Conservation (phyloP, 148 eudicot species). For the Chenopodium suecicum region DNA sequence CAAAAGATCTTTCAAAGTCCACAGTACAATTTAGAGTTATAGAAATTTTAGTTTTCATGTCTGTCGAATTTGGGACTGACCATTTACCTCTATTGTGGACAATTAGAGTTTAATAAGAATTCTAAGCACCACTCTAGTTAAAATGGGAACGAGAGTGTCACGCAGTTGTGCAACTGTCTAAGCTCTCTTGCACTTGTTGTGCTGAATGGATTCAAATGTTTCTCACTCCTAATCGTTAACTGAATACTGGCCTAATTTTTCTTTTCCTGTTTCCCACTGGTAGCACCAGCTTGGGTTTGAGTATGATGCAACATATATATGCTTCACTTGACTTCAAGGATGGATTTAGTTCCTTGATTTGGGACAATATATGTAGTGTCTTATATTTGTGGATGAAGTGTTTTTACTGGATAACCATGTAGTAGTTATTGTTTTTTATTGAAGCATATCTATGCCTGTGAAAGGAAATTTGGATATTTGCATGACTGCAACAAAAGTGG, state of each 20-base stretch:
- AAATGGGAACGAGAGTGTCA: not conserved
- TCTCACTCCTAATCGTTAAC: too few species aligned
- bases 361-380: not conserved
- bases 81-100: not conserved
- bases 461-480: not conserved
- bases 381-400: not conserved
- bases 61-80: not conserved
- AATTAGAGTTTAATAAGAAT: not conserved
- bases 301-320: not conserved
- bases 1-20: not conserved
- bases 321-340: not conserved
- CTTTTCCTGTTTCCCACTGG: not conserved
- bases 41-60: not conserved
- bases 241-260: too few species aligned
- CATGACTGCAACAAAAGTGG: not conserved
- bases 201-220: too few species aligned
- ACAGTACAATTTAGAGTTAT: not conserved
- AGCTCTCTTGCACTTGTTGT: not conserved
- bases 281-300: not conserved
- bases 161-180: not conserved
- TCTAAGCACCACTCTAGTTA: not conserved
- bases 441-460: not conserved
- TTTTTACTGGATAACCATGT: not conserved
- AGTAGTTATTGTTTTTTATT: not conserved
- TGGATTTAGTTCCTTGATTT: not conserved